A percentile compares a stretch with the other conserved stretches of the same genome.
Conservation (phyloP, 768 basidiomycete species). For the Lactarius deliciosus region DNA sequence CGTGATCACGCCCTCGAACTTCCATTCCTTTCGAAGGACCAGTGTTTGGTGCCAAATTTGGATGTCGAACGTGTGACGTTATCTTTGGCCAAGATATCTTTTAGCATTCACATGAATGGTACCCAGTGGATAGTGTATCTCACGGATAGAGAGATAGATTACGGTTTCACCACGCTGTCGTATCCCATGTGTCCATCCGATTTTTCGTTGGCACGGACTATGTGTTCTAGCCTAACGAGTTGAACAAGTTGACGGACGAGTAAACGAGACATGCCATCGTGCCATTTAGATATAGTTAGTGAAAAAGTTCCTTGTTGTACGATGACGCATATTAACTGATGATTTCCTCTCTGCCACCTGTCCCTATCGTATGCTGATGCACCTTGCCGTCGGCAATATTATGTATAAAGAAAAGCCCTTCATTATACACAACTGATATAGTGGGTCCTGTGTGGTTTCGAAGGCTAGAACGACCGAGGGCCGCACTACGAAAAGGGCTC, state of each 20-base stretch:
- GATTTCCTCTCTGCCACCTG: neutral
- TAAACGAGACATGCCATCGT: neutral
- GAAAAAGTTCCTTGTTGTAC: neutral
- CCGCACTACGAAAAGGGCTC: neutral
- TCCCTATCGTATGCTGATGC: neutral
- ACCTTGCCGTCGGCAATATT: neutral
- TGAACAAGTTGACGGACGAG: neutral
- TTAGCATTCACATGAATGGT: constrained; percentile 60
- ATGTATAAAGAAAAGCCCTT: neutral
- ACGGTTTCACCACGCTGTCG: constrained; percentile 48
- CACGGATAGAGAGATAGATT: constrained; percentile 56
- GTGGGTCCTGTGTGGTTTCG: neutral
- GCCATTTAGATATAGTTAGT: neutral
- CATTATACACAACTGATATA: neutral
- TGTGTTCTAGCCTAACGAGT: neutral
- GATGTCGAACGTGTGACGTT: constrained; percentile 53
- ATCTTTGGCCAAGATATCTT: constrained; percentile 53
- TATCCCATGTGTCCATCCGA: constrained; percentile 73
- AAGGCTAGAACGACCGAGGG: neutral
- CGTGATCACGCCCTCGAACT: constrained; percentile 46
- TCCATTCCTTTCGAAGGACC: neutral
- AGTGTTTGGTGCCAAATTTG: neutral
- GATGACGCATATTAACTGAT: neutral
- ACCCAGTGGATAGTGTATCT: constrained; percentile 49
- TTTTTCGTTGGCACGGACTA: constrained; percentile 71